Evolutionary conservation across 495 filamentous ascomycete genomes (phyloP).

Genomic region (Xylaria curta): DNA sequence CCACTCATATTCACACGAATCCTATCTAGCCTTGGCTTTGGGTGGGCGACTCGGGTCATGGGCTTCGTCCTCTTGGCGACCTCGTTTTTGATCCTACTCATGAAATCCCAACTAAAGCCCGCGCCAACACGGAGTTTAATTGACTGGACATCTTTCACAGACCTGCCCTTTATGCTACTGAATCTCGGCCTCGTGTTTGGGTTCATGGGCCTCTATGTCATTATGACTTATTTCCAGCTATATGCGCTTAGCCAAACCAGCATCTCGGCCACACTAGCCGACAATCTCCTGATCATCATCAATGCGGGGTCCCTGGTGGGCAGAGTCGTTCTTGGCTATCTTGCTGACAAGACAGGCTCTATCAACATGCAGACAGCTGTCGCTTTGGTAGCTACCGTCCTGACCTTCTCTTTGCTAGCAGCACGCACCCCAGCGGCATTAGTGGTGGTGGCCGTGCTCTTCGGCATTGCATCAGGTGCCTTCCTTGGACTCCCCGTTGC

Average conservation of each 20-base stretch:
- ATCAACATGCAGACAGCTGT: conserved; percentile 51
- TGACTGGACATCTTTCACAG: conserved; percentile 40
- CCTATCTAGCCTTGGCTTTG: conserved; percentile 40
- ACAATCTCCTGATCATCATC: conserved; percentile 51
- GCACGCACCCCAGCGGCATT: conserved; percentile 55
- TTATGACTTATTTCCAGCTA: conserved; percentile 69
- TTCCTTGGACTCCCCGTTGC: conserved; percentile 69
- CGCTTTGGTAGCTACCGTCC: conserved; percentile 51
- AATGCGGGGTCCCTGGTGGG: conserved; percentile 65
- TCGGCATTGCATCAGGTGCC: conserved; percentile 72
- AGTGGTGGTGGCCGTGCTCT: conserved; percentile 62
- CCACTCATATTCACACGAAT: conserved; percentile 43
- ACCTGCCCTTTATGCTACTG: conserved; percentile 42
- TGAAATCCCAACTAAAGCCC: conserved; percentile 44
- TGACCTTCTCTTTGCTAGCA: conserved; percentile 63
- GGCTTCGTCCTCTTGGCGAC: conserved; percentile 43
- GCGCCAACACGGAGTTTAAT: conserved; percentile 34
- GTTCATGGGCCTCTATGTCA: conserved; percentile 73
- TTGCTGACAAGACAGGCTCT: conserved; percentile 64
- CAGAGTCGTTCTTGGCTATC: conserved; percentile 67
- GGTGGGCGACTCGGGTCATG: conserved; percentile 48
- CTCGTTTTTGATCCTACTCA: conserved; percentile 42
- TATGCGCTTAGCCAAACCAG: conserved; percentile 50
- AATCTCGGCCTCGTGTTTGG: conserved; percentile 33
- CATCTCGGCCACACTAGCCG: conserved; percentile 57